Evolutionary conservation across 768 basidiomycete genomes (phyloP).

Genomic region (Kwoniella bestiolae): DNA sequence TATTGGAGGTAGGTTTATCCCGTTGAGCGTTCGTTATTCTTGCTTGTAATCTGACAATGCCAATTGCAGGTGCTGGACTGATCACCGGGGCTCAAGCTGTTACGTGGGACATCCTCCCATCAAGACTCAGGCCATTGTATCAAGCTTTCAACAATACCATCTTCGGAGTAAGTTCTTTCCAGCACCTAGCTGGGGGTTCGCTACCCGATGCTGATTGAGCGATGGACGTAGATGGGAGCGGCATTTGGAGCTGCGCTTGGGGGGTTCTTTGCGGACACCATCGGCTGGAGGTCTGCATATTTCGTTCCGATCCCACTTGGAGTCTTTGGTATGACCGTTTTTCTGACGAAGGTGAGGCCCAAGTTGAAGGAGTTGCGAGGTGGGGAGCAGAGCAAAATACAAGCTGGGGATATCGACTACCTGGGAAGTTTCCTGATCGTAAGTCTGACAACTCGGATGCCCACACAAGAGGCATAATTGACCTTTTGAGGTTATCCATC

Average conservation of each 20-base stretch:
- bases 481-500: neutral
- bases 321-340: slow-evolving; percentile 24
- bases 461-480: neutral
- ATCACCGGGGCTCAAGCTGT: slow-evolving; percentile 32
- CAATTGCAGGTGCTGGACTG: slow-evolving; percentile 20
- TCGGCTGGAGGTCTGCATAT: slow-evolving; percentile 33
- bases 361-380: slow-evolving; percentile 19
- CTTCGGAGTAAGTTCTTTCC: slow-evolving; percentile 32
- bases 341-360: slow-evolving; percentile 21
- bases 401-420: slow-evolving; percentile 22
- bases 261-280: slow-evolving; percentile 28
- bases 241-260: slow-evolving; percentile 31
- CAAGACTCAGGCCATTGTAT: slow-evolving; percentile 25
- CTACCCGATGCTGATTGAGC: neutral
- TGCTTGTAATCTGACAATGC: neutral
- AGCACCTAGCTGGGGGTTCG: neutral
- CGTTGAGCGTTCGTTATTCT: neutral
- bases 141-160: slow-evolving; percentile 32
- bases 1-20: slow-evolving; percentile 23
- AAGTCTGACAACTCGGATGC: neutral
- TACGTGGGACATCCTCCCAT: slow-evolving; percentile 29
- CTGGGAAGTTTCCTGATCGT: slow-evolving; percentile 26
- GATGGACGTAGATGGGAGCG: slow-evolving; percentile 16
- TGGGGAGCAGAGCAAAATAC: slow-evolving; percentile 5
- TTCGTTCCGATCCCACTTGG: slow-evolving; percentile 26